phyloP scores from a whole-genome alignment of 2,329 filamentous ascomycete genomes.

The Cladosporium sp. region DNA sequence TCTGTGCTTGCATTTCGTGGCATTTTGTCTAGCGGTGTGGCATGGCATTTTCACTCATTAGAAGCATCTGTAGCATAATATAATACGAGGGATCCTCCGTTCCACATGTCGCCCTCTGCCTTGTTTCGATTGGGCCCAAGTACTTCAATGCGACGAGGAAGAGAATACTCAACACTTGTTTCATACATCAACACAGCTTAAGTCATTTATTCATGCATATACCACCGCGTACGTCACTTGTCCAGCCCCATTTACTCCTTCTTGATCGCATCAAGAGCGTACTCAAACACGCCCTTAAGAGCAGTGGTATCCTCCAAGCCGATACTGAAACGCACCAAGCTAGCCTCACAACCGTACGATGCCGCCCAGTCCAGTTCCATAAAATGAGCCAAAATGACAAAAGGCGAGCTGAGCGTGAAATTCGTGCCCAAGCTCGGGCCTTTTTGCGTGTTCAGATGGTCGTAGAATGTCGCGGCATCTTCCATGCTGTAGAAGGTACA shows the following conservation, averaged over 20 bases:
- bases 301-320: slow-evolving; percentile 74
- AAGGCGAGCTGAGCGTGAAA: slow-evolving; percentile 86
- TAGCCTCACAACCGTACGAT: slow-evolving; percentile 72
- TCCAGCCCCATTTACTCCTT: not conserved
- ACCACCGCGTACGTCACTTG: too few species aligned
- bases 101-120: too few species aligned
- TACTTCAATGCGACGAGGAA: too few species aligned
- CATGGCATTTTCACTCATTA: too few species aligned
- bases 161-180: too few species aligned
- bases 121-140: too few species aligned
- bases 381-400: slow-evolving; percentile 88
- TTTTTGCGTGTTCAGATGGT: slow-evolving; percentile 81
- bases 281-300: slow-evolving; percentile 59
- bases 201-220: too few species aligned
- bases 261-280: slow-evolving; percentile 60
- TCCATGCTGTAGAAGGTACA: slow-evolving; percentile 67
- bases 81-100: too few species aligned
- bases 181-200: too few species aligned
- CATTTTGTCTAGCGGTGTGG: too few species aligned
- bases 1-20: too few species aligned
- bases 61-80: too few species aligned
- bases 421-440: slow-evolving; percentile 94
- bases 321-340: slow-evolving; percentile 80
- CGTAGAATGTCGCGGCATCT: slow-evolving; percentile 77
- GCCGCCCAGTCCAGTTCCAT: slow-evolving; percentile 86